A percentile compares a stretch with the other conserved stretches of the same genome.
Evolutionary conservation across 2,329 filamentous ascomycete genomes (phyloP).

Genomic region (Beauveria scarabaeidicola): DNA sequence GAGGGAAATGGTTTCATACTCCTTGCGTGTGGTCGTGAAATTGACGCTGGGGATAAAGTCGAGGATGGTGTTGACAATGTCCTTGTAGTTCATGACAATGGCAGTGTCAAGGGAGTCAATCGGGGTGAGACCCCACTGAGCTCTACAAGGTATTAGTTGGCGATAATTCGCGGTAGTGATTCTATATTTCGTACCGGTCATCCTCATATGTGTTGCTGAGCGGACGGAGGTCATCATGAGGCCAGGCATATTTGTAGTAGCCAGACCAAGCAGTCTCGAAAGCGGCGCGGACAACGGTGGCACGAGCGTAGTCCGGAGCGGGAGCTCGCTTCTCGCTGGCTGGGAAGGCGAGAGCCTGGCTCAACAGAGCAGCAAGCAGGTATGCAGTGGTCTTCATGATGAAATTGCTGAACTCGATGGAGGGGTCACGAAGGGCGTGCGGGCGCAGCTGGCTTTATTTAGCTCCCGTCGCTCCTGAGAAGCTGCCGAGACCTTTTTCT

Average conservation of each 20-base stretch:
- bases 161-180: background rate
- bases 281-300: constrained; percentile 29
- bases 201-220: constrained; percentile 57
- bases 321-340: constrained; percentile 4
- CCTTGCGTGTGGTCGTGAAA: constrained; percentile 48
- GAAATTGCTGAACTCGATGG: background rate
- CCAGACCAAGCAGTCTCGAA: constrained; percentile 66
- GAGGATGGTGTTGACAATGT: constrained; percentile 63
- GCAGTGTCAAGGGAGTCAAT: constrained; percentile 76
- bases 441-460: background rate
- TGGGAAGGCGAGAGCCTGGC: constrained; percentile 3
- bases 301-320: constrained; percentile 5
- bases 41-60: constrained; percentile 62
- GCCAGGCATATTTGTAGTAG: constrained; percentile 67
- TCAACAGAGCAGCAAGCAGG: background rate
- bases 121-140: constrained; percentile 77
- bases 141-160: constrained; percentile 38
- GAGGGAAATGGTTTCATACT: constrained; percentile 53
- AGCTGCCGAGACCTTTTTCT: background rate
- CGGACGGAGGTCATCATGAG: constrained; percentile 66
- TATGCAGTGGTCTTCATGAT: background rate
- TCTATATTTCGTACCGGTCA: constrained; percentile 49
- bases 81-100: constrained; percentile 61
- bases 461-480: background rate
- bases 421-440: background rate